Evolutionary conservation across 169 alveolate species (phyloP), one percentile per base, ranked within the genome.

Genomic region (Toxoplasma gondii): DNA sequence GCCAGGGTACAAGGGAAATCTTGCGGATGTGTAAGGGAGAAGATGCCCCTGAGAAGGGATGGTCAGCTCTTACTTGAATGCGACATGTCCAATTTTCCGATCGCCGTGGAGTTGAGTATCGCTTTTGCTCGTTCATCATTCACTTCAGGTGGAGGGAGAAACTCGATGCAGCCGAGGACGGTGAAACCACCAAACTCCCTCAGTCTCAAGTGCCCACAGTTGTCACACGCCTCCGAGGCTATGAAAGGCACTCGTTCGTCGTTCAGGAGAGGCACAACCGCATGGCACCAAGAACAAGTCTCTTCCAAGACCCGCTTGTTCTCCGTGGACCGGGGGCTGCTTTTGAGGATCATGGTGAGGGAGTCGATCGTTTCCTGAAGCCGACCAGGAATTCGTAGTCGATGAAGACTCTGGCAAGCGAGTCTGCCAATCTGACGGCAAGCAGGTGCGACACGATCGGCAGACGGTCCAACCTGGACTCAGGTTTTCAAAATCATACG

Each of bases 111-210:
- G 49, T n/a, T 78, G 10, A 78, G 86, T 36, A 78, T 38, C 43
- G 45, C 2, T n/a, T 78, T 38, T n/a, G 45, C 86, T 5, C 86
- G 39, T 78, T 9, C 86, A n/a, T 27, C 86, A 38, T 17, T 36
- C 39, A 78, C 45, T 17, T 78, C n/a, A 17, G 0, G 86, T 36
- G 86, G 86, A 78, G 86, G 86, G n/a, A 78, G 90, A 31, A 82
- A 82, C 7, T 82, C 90, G 90, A 82, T 44, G n/a, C 69, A 38
- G 64, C 39, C 39, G 38, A 82, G 54, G 53, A 44, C 44, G 19
- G 67, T 5, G 67, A 82, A 82, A 1, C 90, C 90, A n/a, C 90
- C 90, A 24, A 82, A 82, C 24, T 82, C 90, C 64, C 90, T 39
- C 90, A 82, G 69, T 39, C 90, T 2, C 69, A 44, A 22, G 19